These are phyloP conservation scores for Eruca vesicaria DNA, from an alignment of 441 rosid species.

Conservation along the genomic window DNA sequence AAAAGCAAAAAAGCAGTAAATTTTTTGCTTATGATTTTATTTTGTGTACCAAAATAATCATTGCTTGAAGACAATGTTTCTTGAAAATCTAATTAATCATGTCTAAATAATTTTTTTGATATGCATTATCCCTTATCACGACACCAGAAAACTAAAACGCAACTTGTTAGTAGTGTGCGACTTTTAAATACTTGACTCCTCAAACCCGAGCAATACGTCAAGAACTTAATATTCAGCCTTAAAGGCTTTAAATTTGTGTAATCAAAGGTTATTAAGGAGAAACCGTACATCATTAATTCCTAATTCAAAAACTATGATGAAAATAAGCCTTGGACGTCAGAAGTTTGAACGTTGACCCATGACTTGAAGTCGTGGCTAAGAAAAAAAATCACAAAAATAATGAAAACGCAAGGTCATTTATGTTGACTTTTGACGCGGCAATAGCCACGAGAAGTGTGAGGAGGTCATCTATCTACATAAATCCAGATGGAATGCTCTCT, in stretches of 20 bases:
- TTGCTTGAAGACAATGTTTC: background rate
- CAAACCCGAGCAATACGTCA: conserved; percentile 5
- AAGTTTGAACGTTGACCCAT: conserved; percentile 35
- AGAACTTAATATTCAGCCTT: background rate
- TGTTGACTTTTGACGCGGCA: conserved; percentile 28
- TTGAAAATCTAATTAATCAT: background rate
- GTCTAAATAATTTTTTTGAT: background rate
- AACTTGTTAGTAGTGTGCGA: conserved; percentile 11
- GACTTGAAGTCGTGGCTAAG: background rate
- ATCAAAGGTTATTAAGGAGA: background rate
- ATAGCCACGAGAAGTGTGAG: background rate
- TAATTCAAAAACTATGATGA: background rate
- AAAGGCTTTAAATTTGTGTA: background rate
- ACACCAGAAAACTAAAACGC: background rate
- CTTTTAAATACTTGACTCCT: conserved; percentile 2
- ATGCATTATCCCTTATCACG: background rate
- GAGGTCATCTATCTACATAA: background rate
- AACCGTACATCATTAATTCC: background rate
- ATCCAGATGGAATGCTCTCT: background rate
- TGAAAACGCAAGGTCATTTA: background rate
- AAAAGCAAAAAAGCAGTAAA: no score
- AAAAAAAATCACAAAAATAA: background rate
- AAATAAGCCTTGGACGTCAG: background rate
- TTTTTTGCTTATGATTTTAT: background rate
- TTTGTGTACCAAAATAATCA: background rate